Evolutionary conservation across 176 grass and related monocot species (phyloP), one percentile per base, ranked within the genome.

Genomic region (Tillandsia fasciculata): DNA sequence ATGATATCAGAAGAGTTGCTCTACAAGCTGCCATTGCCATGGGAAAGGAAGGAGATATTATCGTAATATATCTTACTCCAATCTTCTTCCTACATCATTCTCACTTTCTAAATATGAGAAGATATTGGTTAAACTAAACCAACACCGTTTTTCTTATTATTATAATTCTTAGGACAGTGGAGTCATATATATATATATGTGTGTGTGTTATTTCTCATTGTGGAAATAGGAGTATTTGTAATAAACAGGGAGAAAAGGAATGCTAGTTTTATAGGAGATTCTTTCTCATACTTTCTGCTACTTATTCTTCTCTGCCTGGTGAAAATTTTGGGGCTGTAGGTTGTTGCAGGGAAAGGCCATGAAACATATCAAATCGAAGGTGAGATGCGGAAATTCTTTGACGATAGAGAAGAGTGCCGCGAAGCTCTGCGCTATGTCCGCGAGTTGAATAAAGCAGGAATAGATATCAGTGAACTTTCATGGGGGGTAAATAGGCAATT

Each of bases 311-410:
- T 6, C 2, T 26, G 42, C 10, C 17, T 49, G 0, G 6, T 11
- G 64, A 12, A 42, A 51, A 48, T 11, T 70, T 51, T 8, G 14
- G 17, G 5, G 12, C 22, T 66, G 22, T 66, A 70, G 67, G 48
- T 70, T 70, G 48, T 70, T 52, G 67, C 67, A 27, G 67, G 67
- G 2, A 52, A 52, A 51, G 49, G 67, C 67, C 67, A 70, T 13
- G 67, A 52, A 70, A 70, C 67, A 52, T 50, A 70, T 70, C 67
- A 52, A 51, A 70, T 70, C 26, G 67, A 70, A 52, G 67, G 49
- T 15, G 67, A 70, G 1, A 70, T 2, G 3, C 50, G 13, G n/a
- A 70, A 26, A 26, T 50, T 61, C 48, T 70, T 70, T 52, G 17
- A 70, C 51, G 67, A 70, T 18, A 70, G 67, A 22, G n/a, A 51